Base-by-base conservation (phyloP, 768 basidiomycete genomes). In the Lanmaoa pseudosensibilis region DNA sequence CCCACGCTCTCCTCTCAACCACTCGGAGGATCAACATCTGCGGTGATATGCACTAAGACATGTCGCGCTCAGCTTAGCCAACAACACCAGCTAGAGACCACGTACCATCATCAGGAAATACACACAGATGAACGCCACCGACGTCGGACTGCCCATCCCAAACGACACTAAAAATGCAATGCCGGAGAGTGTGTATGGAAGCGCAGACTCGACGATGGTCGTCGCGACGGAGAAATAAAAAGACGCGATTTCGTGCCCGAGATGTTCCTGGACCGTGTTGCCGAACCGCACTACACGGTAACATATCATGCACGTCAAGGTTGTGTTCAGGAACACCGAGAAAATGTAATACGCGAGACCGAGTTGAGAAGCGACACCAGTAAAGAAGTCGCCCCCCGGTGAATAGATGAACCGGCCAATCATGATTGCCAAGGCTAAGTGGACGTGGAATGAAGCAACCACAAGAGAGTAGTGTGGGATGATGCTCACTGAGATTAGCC, bases 21-120 rank as follows among this genome's bases (percentile, higher is more conserved):
- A 69, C 67, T 32, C 65, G 58, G 19, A 70, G 57, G 30, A 71
- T 65, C 46, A 69, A 40, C 43, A 67, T 50, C 40, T 67, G 69
- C 2, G 69, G 67, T 19, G 69, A 66, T 53, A 70, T 66, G 40
- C 62, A 68, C 68, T 70, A 38, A 4, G 6, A 16, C 27, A 27
- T 3, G 18, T 21, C 33, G 2, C 11, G 23, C 1, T 48, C 30
- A 46, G 25, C 10, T 23, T 8, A 36, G 19, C n/a, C 25, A 12
- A 16, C 25, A 12, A 16, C 25, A 18, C 19, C 12, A 18, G 25
- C 16, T 25, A 6, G 16, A 30, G 12, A 43, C 13, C 4, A 56
- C 54, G 16, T 11, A 69, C 68, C 63, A 65, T 70, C 55, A 64
- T 53, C 46, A 64, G 6, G 15, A 62, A 4, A 34, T 66, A 61